Conservation (phyloP, 179 eudicot genomes). For the Patellifolia procumbens region DNA sequence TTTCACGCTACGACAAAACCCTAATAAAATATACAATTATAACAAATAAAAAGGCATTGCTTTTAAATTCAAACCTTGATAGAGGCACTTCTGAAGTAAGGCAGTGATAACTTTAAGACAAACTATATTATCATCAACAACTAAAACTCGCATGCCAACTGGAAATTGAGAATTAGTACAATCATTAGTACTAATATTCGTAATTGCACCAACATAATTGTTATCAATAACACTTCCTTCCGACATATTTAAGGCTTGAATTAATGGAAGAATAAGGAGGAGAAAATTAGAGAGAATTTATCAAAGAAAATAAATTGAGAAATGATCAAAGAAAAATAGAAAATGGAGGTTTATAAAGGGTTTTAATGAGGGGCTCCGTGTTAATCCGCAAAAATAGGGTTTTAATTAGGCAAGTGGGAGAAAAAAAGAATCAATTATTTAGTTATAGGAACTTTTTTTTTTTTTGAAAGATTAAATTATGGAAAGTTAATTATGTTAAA, state of each 20-base stretch:
- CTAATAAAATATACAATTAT: neutral
- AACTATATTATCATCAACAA: slow-evolving; percentile 33
- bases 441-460: neutral
- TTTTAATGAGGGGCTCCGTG: neutral
- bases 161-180: slow-evolving; percentile 25
- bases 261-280: too few relatives aligned
- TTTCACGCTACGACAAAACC: neutral
- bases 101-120: slow-evolving; percentile 15
- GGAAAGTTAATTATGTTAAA: neutral
- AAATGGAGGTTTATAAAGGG: neutral
- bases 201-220: too few relatives aligned
- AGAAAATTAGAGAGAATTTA: too few relatives aligned
- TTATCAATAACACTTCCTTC: too few relatives aligned
- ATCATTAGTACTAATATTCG: too few relatives aligned
- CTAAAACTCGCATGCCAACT: slow-evolving; percentile 37
- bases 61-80: slow-evolving; percentile 29
- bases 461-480: too few relatives aligned
- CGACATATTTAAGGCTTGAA: too few relatives aligned
- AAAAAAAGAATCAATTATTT: neutral
- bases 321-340: neutral
- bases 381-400: too few relatives aligned
- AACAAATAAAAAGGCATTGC: neutral
- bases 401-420: neutral
- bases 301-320: too few relatives aligned
- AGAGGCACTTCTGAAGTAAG: slow-evolving; percentile 26